Evolutionary conservation across 2,329 filamentous ascomycete species (phyloP).

Genomic region (Monilinia polystroma): DNA sequence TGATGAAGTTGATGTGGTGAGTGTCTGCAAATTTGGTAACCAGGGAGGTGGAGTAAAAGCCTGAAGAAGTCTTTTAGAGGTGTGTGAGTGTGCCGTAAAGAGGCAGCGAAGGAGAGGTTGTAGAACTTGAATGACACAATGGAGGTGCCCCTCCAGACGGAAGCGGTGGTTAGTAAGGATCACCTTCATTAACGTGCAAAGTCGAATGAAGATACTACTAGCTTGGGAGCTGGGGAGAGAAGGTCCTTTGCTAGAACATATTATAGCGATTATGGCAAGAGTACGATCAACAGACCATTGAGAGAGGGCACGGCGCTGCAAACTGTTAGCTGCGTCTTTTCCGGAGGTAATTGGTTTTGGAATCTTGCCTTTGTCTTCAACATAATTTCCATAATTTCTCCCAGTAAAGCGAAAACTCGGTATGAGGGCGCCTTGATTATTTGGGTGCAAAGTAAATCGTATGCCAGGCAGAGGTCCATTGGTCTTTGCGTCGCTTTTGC

Average conservation of each 20-base stretch:
- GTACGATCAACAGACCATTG: constrained; percentile 41
- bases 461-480: constrained; percentile 34
- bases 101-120: constrained; percentile 57
- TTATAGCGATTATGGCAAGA: constrained; percentile 38
- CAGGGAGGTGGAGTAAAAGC: constrained; percentile 38
- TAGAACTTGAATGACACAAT: constrained; percentile 54
- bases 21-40: constrained; percentile 38
- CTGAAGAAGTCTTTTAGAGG: constrained; percentile 32
- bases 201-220: constrained; percentile 36
- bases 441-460: constrained; percentile 32
- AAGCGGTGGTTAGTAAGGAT: constrained; percentile 60
- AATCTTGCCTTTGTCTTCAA: constrained; percentile 38
- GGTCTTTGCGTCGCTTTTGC: constrained; percentile 11
- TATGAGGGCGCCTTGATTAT: constrained; percentile 31
- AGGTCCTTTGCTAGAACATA: constrained; percentile 37
- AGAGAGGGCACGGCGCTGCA: constrained; percentile 35
- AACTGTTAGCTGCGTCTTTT: not conserved
- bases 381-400: constrained; percentile 39
- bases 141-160: constrained; percentile 61
- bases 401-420: constrained; percentile 37
- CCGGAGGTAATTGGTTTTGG: constrained; percentile 10
- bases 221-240: constrained; percentile 28
- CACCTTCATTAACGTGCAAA: constrained; percentile 54
- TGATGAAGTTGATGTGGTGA: constrained; percentile 39
- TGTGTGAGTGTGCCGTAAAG: constrained; percentile 44